Conservation (phyloP, 805 yeast species). For the Barnettozyma botsteinii region DNA sequence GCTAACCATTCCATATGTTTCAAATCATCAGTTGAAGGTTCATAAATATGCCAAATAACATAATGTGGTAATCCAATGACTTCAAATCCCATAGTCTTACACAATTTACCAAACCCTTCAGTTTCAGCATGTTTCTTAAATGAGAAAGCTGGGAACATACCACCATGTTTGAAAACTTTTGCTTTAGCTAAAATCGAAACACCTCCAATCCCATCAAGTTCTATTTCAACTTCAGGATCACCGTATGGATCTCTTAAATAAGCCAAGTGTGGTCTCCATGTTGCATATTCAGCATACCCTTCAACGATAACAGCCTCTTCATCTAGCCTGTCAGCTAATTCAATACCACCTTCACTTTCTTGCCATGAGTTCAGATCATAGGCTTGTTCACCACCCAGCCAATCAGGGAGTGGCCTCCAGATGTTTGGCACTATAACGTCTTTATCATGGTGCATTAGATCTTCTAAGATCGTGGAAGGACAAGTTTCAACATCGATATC, state of each 20-base stretch:
- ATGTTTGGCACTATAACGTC: conserved; percentile 95
- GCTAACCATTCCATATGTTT: conserved; percentile 88
- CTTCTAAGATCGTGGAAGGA: conserved; percentile 81
- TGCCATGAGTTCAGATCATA: conserved; percentile 84
- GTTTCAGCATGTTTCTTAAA: conserved; percentile 97
- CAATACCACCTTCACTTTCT: conserved; percentile 76
- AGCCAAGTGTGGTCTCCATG: conserved; percentile 97
- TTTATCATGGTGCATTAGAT: conserved; percentile 82
- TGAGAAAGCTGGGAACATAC: conserved; percentile 95
- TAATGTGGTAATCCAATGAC: conserved; percentile 93
- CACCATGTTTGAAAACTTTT: conserved; percentile 76
- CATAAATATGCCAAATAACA: conserved; percentile 95
- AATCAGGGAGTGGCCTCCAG: conserved; percentile 85
- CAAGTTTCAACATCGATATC: conserved; percentile 95
- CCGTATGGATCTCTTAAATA: conserved; percentile 93
- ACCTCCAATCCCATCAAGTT: conserved; percentile 95
- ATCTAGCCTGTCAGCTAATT: conserved; percentile 67
- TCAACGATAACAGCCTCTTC: conserved; percentile 97
- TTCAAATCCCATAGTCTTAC: conserved; percentile 77
- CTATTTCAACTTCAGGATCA: conserved; percentile 89
- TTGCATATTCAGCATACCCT: conserved; percentile 95
- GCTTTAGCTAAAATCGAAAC: conserved; percentile 90
- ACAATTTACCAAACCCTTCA: conserved; percentile 91
- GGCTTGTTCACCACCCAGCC: conserved; percentile 82
- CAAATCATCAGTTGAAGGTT: conserved; percentile 90